Base-by-base conservation (phyloP, 257 asterid species). In the Rauvolfia tetraphylla region DNA sequence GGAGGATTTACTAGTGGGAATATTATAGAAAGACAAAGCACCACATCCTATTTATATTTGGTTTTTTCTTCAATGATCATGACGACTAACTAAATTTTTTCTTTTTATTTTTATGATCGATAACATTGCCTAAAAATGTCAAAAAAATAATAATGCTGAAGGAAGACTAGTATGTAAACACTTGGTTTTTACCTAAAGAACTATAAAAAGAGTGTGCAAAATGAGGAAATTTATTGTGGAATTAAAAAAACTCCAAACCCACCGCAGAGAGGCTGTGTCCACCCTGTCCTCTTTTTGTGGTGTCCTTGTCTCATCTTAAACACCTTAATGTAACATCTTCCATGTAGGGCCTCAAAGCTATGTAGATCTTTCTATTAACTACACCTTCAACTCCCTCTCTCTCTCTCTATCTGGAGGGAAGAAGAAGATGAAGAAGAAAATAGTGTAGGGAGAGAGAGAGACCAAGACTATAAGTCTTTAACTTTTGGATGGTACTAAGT, bases 221-320 rank as follows among this genome's bases (percentile, higher is more conserved):
- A 65, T 48, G 29, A 81, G 93, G 92, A 69, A 34, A 85, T 72
- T 78, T 15, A 87, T 75, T 72, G 86, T 77, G 82, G 80, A 79
- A 82, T 86, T 78, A 89, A 84, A 88, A 83, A 84, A 80, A 81
- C 84, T 86, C 91, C 96, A 89, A 89, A 89, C 66, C 83, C 96
- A 92, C 92, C 90, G 93, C 95, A 85, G 82, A 65, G 77, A 77
- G 78, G 76, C 73, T 83, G 79, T 88, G 85, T 88, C 90, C 93
- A 88, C 86, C 86, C 89, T 89, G 92, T 90, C 89, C 79, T 71
- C 75, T 76, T 68, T 75, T 82, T 83, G 91, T 79, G 68, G 81
- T 68, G 97, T 90, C 96, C 79, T 76, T 92, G 87, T 90, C 97
- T 85, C 88, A 79, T 85, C 86, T 86, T 86, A 87, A 84, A 80